phyloP scores from a whole-genome alignment of 73 alveolate genomes.

The Blepharisma stoltei region DNA sequence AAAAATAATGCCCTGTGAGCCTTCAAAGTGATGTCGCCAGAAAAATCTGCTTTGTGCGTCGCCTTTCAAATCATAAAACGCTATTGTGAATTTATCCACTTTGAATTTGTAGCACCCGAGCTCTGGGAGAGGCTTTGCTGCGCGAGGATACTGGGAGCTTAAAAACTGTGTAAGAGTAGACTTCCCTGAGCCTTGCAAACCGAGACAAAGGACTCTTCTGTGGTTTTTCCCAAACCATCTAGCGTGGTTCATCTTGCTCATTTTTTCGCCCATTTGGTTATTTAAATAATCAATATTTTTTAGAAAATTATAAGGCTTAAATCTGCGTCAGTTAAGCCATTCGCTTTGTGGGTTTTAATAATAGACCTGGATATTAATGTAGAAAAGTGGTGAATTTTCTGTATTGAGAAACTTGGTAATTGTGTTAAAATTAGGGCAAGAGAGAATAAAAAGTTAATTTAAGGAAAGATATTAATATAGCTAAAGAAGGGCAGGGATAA shows the following conservation, averaged over 20 bases:
- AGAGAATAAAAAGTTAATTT: too few relatives aligned
- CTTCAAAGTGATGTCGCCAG: conserved; percentile 27
- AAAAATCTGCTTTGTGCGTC: conserved; percentile 26
- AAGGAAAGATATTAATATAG: too few relatives aligned
- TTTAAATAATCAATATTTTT: too few relatives aligned
- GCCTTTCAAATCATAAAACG: conserved; percentile 26
- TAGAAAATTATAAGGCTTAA: too few relatives aligned
- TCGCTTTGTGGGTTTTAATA: too few relatives aligned
- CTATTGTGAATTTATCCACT: conserved; percentile 3
- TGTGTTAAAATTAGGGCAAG: too few relatives aligned
- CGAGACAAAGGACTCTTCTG: conserved; percentile 24
- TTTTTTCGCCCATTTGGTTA: conserved; percentile 7
- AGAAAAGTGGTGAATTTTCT: too few relatives aligned
- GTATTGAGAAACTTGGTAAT: too few relatives aligned
- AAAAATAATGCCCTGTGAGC: conserved; percentile 23
- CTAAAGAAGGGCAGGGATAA: too few relatives aligned
- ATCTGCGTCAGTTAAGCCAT: too few relatives aligned
- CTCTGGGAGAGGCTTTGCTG: conserved; percentile 28
- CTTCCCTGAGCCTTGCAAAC: conserved; percentile 20
- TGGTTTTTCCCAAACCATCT: conserved; percentile 30
- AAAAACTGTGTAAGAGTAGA: not conserved
- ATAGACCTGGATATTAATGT: too few relatives aligned
- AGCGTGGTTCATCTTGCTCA: conserved; percentile 10
- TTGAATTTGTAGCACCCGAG: conserved; percentile 26
- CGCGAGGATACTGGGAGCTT: not conserved